Percentiles rank a stretch among this genome's conserved stretches.
phyloP scores from a whole-genome alignment of 306 rosid species.

The Fragaria nilgerrensis region DNA sequence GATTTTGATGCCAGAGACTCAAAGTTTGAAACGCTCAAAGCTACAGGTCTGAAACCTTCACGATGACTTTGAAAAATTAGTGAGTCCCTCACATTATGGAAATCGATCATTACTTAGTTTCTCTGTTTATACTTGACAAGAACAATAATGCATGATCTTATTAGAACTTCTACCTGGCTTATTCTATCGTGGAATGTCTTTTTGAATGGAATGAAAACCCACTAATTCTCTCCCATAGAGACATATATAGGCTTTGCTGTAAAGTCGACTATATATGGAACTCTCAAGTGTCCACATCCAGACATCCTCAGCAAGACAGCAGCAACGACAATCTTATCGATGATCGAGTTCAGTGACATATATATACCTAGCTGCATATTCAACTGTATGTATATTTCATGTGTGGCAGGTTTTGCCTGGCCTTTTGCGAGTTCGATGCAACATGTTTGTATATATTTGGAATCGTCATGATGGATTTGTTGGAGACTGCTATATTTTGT shows the following conservation, averaged over 20 bases:
- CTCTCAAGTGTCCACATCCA: not conserved
- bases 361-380: not conserved
- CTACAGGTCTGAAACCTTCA: not conserved
- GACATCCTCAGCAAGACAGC: not conserved
- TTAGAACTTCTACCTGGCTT: not conserved
- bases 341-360: not conserved
- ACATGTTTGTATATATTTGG: not conserved
- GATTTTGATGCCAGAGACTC: no score
- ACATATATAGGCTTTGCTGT: not conserved
- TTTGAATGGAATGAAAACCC: not conserved
- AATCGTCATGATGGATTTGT: not conserved
- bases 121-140: not conserved
- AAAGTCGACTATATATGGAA: not conserved
- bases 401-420: not conserved
- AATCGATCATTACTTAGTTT: not conserved
- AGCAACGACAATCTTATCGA: not conserved
- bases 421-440: constrained; percentile 1
- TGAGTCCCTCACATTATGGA: not conserved
- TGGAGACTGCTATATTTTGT: not conserved
- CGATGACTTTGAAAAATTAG: not conserved
- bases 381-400: not conserved
- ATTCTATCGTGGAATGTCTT: not conserved
- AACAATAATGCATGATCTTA: not conserved
- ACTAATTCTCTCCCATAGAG: not conserved
- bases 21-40: not conserved